These are phyloP conservation scores for Leccinum sublutescens DNA, from an alignment of 768 basidiomycete species.

Conservation along the genomic window DNA sequence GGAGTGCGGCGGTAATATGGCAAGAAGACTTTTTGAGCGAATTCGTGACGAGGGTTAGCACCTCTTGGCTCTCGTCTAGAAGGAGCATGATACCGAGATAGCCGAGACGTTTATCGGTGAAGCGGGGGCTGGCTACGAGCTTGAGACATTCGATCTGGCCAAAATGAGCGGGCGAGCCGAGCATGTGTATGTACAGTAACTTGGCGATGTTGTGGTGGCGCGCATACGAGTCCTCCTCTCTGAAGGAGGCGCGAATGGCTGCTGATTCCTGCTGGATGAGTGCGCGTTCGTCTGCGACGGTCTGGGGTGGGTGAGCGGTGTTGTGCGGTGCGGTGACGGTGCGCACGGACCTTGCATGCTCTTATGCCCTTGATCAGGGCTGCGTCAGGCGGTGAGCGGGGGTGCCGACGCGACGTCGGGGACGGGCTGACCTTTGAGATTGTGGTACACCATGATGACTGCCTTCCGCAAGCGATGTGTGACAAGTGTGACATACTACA, in stretches of 20 bases:
- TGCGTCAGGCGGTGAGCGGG: constrained; percentile 34
- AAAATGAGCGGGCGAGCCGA: constrained; percentile 97
- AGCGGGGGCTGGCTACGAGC: constrained; percentile 91
- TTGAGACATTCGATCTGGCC: constrained; percentile 98
- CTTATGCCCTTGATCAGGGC: constrained; percentile 98
- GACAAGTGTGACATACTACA: constrained; percentile 21
- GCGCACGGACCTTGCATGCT: constrained; percentile 78
- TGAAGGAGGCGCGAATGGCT: constrained; percentile 93
- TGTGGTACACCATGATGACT: constrained; percentile 75
- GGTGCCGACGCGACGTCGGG: constrained; percentile 1
- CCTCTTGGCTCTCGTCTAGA: constrained; percentile 96
- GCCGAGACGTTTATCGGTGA: constrained; percentile 93
- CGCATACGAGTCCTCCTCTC: constrained; percentile 93
- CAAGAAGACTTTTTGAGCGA: constrained; percentile 87
- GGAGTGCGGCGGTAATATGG: background rate
- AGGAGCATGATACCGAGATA: constrained; percentile 98
- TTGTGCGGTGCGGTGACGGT: constrained; percentile 16
- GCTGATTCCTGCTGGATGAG: constrained; percentile 98
- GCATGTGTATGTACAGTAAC: constrained; percentile 97
- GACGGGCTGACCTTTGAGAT: constrained; percentile 68
- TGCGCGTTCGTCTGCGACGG: constrained; percentile 95
- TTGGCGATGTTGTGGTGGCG: constrained; percentile 98
- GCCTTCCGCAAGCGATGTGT: constrained; percentile 14
- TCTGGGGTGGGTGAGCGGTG: constrained; percentile 48
- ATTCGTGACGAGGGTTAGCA: constrained; percentile 95